Base-by-base conservation (phyloP, 805 yeast species). In the Saccharomycopsis lassenensis region DNA sequence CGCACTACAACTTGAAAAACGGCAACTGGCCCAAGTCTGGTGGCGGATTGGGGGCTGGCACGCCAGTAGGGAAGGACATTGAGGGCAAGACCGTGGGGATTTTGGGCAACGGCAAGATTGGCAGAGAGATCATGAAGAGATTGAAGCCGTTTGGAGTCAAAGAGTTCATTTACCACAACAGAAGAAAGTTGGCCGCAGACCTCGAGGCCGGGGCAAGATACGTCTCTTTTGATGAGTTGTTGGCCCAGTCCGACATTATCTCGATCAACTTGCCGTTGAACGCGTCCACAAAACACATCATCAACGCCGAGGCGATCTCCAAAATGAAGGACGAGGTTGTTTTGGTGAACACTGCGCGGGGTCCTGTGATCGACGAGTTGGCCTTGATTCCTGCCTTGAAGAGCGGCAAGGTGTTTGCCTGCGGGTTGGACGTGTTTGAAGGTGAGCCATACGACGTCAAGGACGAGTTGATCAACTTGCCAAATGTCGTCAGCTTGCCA, bases 61-160 rank as follows among this genome's bases (percentile, higher is more conserved):
- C 77, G 1, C 67, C 74, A 5, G 57, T 74, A 31, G 94, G 93
- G 5, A 69, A 69, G 50, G 87, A 78, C 50, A 93, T 93, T 12
- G 74, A 65, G 44, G 84, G 83, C 6, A 77, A 78, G 51, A 65
- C 65, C 14, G 77, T 85, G 16, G 95, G 95, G 33, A 75, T 85
- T 37, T 62, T 80, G 35, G 95, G 95, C 11, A 67, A 85, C 71
- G 95, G 95, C 23, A 94, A 94, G 24, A 84, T 85, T 57, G 95
- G 95, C 31, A 71, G 86, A 40, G 81, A 83, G 21, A 74, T 85
- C 35, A 67, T 84, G 36, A 72, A 74, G 46, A 69, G 89, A 48
- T 64, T 82, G 44, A 57, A 59, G 46, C 87, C 89, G 6, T 84
- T 85, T 56, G 94, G 91, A 2, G 82, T 84, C 56, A 59, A 56